Conservation (phyloP, 176 grass and related monocot species). For the Secale cereale region DNA sequence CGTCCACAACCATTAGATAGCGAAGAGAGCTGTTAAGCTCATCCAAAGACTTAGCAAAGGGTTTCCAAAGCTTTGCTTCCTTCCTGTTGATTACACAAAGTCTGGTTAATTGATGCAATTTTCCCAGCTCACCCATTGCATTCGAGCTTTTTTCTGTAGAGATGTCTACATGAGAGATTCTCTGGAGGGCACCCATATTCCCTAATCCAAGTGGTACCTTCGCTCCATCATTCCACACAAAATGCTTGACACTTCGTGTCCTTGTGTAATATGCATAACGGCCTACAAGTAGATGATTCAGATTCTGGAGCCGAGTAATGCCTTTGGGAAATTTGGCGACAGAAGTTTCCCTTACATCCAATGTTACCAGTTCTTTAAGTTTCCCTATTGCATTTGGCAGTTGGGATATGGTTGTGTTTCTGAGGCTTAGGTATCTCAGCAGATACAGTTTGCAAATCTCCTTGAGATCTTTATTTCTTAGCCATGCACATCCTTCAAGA, state of each 20-base stretch:
- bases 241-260: not conserved
- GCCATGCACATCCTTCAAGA: constrained; percentile 6
- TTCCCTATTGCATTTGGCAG: not conserved
- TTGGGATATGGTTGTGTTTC: not conserved
- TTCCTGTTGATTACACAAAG: not conserved
- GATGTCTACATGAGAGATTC: not conserved
- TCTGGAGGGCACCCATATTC: constrained; percentile 5
- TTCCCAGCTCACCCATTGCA: not conserved
- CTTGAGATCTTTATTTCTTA: not conserved
- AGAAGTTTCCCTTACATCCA: not conserved
- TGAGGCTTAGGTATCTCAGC: constrained; percentile 6
- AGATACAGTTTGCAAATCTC: not conserved
- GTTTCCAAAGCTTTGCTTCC: not conserved
- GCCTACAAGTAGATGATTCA: constrained; percentile 5
- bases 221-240: not conserved
- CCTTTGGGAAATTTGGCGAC: not conserved
- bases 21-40: not conserved
- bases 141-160: not conserved
- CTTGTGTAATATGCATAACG: not conserved
- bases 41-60: not conserved
- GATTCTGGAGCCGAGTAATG: not conserved
- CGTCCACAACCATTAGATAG: not conserved
- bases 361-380: not conserved
- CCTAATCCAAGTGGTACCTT: not conserved
- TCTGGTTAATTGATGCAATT: not conserved